A percentile compares a stretch with the other conserved stretches of the same genome.
phyloP scores from a whole-genome alignment of 495 filamentous ascomycete genomes.

The Filosporella fistucella region DNA sequence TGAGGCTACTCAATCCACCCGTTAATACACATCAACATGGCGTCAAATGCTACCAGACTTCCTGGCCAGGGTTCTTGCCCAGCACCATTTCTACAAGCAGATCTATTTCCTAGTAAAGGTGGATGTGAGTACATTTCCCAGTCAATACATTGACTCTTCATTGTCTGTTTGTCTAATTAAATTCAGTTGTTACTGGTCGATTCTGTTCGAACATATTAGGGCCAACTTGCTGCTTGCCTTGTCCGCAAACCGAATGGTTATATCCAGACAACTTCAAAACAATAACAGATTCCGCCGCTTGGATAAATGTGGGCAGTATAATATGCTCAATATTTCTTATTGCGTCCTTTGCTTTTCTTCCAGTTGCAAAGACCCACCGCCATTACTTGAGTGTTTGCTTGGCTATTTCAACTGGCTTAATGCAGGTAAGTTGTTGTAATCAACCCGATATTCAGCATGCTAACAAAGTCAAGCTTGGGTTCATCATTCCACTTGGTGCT shows the following conservation, averaged over 20 bases:
- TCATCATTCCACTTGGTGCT: slow-evolving; percentile 83
- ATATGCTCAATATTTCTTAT: slow-evolving; percentile 72
- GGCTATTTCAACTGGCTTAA: slow-evolving; percentile 64
- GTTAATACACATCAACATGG: neutral
- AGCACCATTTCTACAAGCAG: slow-evolving; percentile 57
- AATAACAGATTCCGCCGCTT: slow-evolving; percentile 63
- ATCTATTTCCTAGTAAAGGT: slow-evolving; percentile 50
- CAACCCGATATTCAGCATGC: too few species aligned
- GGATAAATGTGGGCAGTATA: slow-evolving; percentile 72
- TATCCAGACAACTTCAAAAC: slow-evolving; percentile 72
- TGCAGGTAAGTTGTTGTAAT: slow-evolving; percentile 58
- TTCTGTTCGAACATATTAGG: slow-evolving; percentile 44
- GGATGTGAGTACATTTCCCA: slow-evolving; percentile 55
- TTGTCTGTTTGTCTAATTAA: slow-evolving; percentile 21
- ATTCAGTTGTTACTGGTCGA: slow-evolving; percentile 62
- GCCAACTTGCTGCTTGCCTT: slow-evolving; percentile 78
- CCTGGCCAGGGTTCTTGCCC: slow-evolving; percentile 48
- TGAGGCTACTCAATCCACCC: neutral
- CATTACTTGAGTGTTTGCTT: slow-evolving; percentile 92
- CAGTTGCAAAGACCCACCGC: slow-evolving; percentile 83
- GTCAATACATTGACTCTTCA: slow-evolving; percentile 4
- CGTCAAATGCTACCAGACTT: slow-evolving; percentile 16
- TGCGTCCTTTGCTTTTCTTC: slow-evolving; percentile 75
- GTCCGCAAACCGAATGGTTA: slow-evolving; percentile 77
- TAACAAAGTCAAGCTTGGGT: too few species aligned